phyloP scores from a whole-genome alignment of 2,329 filamentous ascomycete genomes.

The Aciculosporium take region DNA sequence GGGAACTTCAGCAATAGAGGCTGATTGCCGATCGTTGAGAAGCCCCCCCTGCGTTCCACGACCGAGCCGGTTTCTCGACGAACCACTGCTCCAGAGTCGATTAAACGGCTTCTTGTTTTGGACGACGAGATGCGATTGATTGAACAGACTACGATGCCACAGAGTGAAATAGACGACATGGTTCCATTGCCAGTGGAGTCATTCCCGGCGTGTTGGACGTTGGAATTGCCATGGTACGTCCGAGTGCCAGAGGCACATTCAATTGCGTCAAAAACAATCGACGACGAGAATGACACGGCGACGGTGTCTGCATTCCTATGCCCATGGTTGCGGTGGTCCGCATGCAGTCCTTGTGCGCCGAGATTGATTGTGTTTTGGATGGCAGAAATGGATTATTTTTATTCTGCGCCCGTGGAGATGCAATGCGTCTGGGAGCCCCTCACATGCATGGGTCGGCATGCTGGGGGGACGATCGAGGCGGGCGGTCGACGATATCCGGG shows the following conservation, averaged over 20 bases:
- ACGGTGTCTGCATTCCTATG: background rate
- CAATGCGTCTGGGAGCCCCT: too few species aligned
- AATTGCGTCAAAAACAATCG: too few species aligned
- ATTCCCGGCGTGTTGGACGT: background rate
- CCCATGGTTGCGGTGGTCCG: background rate
- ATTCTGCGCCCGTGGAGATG: too few species aligned
- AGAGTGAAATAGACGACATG: too few species aligned
- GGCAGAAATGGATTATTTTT: too few species aligned
- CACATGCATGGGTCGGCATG: slow-evolving; percentile 1
- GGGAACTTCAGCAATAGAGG: background rate
- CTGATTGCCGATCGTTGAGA: background rate
- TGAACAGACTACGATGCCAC: background rate
- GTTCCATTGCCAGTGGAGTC: background rate
- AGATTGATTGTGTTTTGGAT: background rate
- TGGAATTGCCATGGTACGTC: background rate
- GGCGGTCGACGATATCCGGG: too few species aligned
- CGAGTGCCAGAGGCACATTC: background rate
- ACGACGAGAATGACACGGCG: background rate
- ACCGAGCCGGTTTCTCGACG: background rate
- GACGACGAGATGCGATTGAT: background rate
- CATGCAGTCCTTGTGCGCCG: background rate
- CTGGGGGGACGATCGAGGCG: background rate
- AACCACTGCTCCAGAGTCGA: background rate
- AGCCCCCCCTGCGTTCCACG: background rate
- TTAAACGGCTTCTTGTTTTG: background rate